Evolutionary conservation across 345 rosid species (phyloP).

Genomic region (Brassica juncea): DNA sequence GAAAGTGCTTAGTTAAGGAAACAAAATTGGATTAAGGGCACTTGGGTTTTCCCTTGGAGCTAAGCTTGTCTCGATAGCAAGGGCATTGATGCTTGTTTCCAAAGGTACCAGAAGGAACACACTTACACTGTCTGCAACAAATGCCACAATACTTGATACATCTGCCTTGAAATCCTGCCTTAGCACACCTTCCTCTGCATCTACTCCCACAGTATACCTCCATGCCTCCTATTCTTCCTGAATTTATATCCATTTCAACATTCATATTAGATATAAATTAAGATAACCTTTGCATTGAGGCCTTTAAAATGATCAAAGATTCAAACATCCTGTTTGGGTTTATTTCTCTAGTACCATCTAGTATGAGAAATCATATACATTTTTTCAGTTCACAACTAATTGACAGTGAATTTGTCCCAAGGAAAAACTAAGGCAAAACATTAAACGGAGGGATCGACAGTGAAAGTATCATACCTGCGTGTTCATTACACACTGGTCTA

Average conservation of each 20-base stretch:
- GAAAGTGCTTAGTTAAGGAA: not conserved
- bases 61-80: conserved; percentile 58
- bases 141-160: conserved; percentile 73
- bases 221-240: conserved; percentile 25
- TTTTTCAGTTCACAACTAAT: no score
- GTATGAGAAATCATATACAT: not conserved
- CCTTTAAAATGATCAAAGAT: not conserved
- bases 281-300: not conserved
- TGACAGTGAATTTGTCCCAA: no score
- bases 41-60: conserved; percentile 57
- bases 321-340: not conserved
- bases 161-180: conserved; percentile 50
- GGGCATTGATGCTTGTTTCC: conserved; percentile 66
- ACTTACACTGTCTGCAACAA: conserved; percentile 63
- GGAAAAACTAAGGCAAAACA: no score
- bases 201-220: conserved; percentile 40
- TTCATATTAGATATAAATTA: not conserved
- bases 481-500: no score
- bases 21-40: conserved; percentile 50
- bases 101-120: conserved; percentile 77
- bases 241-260: not conserved
- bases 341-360: not conserved
- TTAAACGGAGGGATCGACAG: no score
- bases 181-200: conserved; percentile 58
- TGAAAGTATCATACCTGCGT: no score